phyloP scores from a whole-genome alignment of 2,329 filamentous ascomycete species.

The Pseudopyrenochaeta lycopersici region DNA sequence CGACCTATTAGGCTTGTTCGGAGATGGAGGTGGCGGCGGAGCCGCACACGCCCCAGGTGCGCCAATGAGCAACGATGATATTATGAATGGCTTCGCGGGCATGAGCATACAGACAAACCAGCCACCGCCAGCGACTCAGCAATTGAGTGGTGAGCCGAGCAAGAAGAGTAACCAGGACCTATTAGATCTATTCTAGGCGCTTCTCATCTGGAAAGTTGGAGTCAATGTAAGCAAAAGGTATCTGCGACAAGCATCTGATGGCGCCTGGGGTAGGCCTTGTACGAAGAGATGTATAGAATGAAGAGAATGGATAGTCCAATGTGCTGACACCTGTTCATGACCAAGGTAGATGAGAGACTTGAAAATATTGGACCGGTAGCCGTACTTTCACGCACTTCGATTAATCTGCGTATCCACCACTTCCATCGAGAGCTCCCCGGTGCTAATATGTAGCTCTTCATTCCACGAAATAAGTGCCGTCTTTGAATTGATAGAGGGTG shows the following conservation, averaged over 20 bases:
- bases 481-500: too few relatives aligned
- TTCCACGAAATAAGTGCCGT: too few relatives aligned
- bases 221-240: slow-evolving; percentile 18
- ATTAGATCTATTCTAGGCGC: slow-evolving; percentile 61
- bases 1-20: slow-evolving; percentile 79
- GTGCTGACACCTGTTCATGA: too few relatives aligned
- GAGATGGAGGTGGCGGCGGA: slow-evolving; percentile 48
- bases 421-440: too few relatives aligned
- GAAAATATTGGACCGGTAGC: too few relatives aligned
- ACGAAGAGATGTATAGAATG: slow-evolving; percentile 24
- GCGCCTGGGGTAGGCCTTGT: slow-evolving; percentile 18
- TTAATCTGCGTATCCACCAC: too few relatives aligned
- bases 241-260: slow-evolving; percentile 21
- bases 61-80: slow-evolving; percentile 57
- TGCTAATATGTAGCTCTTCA: too few relatives aligned
- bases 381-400: too few relatives aligned
- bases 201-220: background rate
- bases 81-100: slow-evolving; percentile 85
- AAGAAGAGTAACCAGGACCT: slow-evolving; percentile 66
- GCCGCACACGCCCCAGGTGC: slow-evolving; percentile 39
- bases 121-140: slow-evolving; percentile 70
- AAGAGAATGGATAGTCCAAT: too few relatives aligned
- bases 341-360: too few relatives aligned
- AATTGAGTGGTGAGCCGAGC: slow-evolving; percentile 62
- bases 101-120: slow-evolving; percentile 76